phyloP scores from a whole-genome alignment of 805 yeast genomes.

The Ogataea kodamae region DNA sequence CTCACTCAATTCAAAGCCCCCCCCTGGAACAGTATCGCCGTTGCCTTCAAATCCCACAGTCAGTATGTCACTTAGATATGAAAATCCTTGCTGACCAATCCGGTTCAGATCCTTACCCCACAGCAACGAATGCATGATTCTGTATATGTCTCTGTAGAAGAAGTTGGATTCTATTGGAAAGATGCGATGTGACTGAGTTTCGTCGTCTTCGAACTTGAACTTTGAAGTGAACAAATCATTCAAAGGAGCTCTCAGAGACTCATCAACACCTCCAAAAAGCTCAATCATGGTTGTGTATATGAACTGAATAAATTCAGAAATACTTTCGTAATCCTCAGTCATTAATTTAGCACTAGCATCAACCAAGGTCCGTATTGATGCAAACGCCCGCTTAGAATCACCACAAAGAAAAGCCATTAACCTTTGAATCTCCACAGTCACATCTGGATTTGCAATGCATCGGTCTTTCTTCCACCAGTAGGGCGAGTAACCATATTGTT shows the following conservation, averaged over 20 bases:
- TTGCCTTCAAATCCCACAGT: slow-evolving; percentile 32
- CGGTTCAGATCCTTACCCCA: slow-evolving; percentile 31
- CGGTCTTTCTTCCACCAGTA: slow-evolving; percentile 39
- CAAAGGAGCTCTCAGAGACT: slow-evolving; percentile 13
- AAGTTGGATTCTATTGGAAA: slow-evolving; percentile 35
- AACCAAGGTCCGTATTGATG: slow-evolving; percentile 35
- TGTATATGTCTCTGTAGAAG: slow-evolving; percentile 30
- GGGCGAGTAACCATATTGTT: slow-evolving; percentile 35
- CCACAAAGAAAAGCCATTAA: slow-evolving; percentile 36
- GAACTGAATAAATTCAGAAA: slow-evolving; percentile 29
- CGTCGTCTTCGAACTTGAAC: slow-evolving; percentile 14
- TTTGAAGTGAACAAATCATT: slow-evolving; percentile 18
- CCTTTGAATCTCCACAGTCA: slow-evolving; percentile 38
- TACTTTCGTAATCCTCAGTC: slow-evolving; percentile 28
- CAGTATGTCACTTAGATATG: slow-evolving; percentile 33
- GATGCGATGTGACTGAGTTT: slow-evolving; percentile 23
- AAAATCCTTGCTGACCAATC: slow-evolving; percentile 22
- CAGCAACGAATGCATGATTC: slow-evolving; percentile 31
- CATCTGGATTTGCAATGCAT: slow-evolving; percentile 25
- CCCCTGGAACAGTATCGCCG: slow-evolving; percentile 26
- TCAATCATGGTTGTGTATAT: slow-evolving; percentile 20
- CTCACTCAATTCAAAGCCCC: slow-evolving; percentile 31
- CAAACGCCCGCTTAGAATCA: slow-evolving; percentile 36
- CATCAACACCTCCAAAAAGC: slow-evolving; percentile 18
- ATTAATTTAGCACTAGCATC: slow-evolving; percentile 28